A percentile compares a stretch with the other conserved stretches of the same genome.
These are phyloP conservation scores for Rubroshorea leprosula DNA, from an alignment of 345 rosid species.

Conservation along the genomic window DNA sequence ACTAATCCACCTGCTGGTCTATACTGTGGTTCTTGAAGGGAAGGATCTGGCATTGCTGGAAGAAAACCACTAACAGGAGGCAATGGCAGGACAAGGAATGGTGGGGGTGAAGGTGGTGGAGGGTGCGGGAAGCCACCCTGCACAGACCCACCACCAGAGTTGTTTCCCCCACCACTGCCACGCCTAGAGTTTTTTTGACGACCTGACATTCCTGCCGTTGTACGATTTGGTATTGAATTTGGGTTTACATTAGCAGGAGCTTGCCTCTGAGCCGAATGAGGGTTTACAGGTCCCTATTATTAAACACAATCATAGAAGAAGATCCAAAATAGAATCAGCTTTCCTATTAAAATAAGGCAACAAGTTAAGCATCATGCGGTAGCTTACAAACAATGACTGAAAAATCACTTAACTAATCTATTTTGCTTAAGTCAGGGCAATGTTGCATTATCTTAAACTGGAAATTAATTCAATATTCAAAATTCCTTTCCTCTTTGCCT, in stretches of 20 bases:
- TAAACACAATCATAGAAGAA: not conserved
- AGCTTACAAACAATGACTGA: too few relatives aligned
- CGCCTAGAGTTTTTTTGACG: not conserved
- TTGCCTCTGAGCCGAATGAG: conserved; percentile 29
- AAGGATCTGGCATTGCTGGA: conserved; percentile 28
- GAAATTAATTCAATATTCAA: not conserved
- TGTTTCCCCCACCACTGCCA: not conserved
- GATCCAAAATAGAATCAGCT: not conserved
- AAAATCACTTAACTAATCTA: not conserved
- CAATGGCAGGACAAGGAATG: conserved; percentile 26
- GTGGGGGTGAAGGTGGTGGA: conserved; percentile 40
- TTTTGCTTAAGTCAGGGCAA: not conserved
- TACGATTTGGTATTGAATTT: not conserved
- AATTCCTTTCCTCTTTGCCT: not conserved
- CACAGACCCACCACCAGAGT: not conserved
- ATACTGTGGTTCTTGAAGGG: conserved; percentile 28
- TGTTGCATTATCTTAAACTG: not conserved
- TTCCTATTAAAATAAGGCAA: too few relatives aligned
- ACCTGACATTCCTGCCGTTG: not conserved
- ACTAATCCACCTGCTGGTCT: conserved; percentile 40
- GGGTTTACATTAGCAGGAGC: not conserved
- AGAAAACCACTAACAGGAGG: conserved; percentile 29
- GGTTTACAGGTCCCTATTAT: conserved; percentile 27
- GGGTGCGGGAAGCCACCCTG: not conserved
- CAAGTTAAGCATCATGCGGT: too few relatives aligned